A percentile compares a stretch with the other conserved stretches of the same genome.
Evolutionary conservation across 768 basidiomycete genomes (phyloP).

Genomic region (Lactarius vividus): DNA sequence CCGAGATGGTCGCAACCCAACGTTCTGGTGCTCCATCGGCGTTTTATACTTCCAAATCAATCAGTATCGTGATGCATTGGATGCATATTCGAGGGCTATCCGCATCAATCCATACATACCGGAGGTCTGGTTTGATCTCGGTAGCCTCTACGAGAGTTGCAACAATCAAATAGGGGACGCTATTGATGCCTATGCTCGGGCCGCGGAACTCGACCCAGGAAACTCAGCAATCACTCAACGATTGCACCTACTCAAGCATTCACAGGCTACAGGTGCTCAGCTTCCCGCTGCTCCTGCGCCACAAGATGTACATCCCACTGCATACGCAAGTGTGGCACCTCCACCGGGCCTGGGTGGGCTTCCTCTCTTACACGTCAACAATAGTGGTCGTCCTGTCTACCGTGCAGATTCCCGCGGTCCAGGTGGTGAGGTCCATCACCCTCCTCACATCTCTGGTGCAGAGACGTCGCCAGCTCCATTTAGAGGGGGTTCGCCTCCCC

Average conservation of each 20-base stretch:
- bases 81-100: slow-evolving; percentile 98
- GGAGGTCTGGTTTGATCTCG: slow-evolving; percentile 96
- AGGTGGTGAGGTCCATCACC: slow-evolving; percentile 46
- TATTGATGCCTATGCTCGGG: slow-evolving; percentile 96
- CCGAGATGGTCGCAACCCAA: slow-evolving; percentile 97
- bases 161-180: slow-evolving; percentile 99
- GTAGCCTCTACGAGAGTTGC: slow-evolving; percentile 95
- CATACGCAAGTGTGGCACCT: slow-evolving; percentile 80
- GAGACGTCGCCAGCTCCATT: slow-evolving; percentile 72
- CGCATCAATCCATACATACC: slow-evolving; percentile 98
- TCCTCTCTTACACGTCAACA: slow-evolving; percentile 56
- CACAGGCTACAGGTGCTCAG: slow-evolving; percentile 69
- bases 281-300: slow-evolving; percentile 88
- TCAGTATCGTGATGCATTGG: slow-evolving; percentile 97
- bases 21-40: slow-evolving; percentile 99
- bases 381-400: slow-evolving; percentile 46
- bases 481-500: slow-evolving; percentile 79
- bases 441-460: slow-evolving; percentile 48
- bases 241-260: slow-evolving; percentile 72
- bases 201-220: slow-evolving; percentile 86
- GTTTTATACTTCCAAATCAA: slow-evolving; percentile 99
- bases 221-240: slow-evolving; percentile 83
- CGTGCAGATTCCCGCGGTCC: slow-evolving; percentile 68
- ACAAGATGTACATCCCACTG: slow-evolving; percentile 94
- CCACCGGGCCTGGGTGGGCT: slow-evolving; percentile 61